Percentiles rank a stretch among this genome's conserved stretches.
Evolutionary conservation across 345 rosid genomes (phyloP).

Genomic region (Aquilaria sinensis): DNA sequence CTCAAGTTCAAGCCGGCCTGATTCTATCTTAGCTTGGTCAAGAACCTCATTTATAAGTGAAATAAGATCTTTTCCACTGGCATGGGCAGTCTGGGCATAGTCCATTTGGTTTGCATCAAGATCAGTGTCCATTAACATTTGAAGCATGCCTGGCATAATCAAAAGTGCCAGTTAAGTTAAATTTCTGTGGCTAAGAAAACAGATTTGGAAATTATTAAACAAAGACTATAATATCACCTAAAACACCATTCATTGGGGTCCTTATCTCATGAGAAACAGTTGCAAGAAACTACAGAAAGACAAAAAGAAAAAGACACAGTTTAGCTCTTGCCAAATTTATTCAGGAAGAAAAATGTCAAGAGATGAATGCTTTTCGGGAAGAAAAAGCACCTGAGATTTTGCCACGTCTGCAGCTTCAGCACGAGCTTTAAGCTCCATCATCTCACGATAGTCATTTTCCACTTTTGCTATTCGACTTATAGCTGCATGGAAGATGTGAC

Average conservation of each 20-base stretch:
- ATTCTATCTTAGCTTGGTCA: slow-evolving; percentile 98
- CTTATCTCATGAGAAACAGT: slow-evolving; percentile 98
- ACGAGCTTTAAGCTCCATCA: slow-evolving; percentile 81
- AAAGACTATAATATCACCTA: slow-evolving; percentile 36
- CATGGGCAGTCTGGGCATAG: slow-evolving; percentile 83
- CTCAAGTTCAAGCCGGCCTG: slow-evolving; percentile 91
- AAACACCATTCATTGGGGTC: slow-evolving; percentile 94
- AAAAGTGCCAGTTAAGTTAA: slow-evolving; percentile 10
- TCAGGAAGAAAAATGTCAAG: neutral
- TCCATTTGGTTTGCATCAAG: slow-evolving; percentile 77
- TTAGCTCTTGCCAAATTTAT: neutral
- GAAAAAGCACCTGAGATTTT: slow-evolving; percentile 71
- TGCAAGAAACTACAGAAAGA: slow-evolving; percentile 72
- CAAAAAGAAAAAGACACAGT: slow-evolving; percentile 12
- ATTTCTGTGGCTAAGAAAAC: neutral
- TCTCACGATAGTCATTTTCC: slow-evolving; percentile 64
- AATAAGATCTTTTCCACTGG: slow-evolving; percentile 81
- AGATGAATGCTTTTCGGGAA: neutral
- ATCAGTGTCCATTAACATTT: slow-evolving; percentile 86
- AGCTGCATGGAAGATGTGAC: slow-evolving; percentile 73
- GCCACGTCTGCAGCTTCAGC: slow-evolving; percentile 99
- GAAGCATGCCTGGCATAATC: slow-evolving; percentile 70
- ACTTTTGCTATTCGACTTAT: slow-evolving; percentile 65
- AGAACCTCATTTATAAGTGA: slow-evolving; percentile 84
- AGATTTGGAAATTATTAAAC: slow-evolving; percentile 1